Evolutionary conservation across 2,329 filamentous ascomycete species (phyloP).

Genomic region (Scolecobasidium constrictum): DNA sequence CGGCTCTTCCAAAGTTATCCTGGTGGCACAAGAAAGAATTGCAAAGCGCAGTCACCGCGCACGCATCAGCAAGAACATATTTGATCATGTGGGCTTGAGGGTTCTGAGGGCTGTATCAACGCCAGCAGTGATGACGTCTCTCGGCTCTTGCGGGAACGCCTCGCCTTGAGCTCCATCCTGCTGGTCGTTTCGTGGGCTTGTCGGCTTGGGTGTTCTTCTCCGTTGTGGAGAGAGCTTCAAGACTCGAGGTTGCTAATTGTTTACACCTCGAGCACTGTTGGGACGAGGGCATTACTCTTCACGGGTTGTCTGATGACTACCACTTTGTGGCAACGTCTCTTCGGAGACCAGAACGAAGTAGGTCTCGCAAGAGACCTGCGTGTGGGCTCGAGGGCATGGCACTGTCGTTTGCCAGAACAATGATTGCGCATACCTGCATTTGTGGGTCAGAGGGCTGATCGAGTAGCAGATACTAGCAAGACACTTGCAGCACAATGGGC

Average conservation of each 20-base stretch:
- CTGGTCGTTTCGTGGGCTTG: constrained; percentile 31
- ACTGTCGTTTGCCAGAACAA: not conserved
- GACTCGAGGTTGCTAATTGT: constrained; percentile 24
- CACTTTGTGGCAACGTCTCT: constrained; percentile 18
- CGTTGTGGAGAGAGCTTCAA: constrained; percentile 16
- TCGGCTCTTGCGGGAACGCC: constrained; percentile 43
- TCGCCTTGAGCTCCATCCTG: constrained; percentile 30
- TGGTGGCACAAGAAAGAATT: constrained; percentile 14
- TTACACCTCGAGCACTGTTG: not conserved
- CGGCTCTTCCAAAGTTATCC: constrained; percentile 14
- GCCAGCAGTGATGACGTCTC: constrained; percentile 21
- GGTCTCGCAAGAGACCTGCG: constrained; percentile 17
- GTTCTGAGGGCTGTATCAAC: constrained; percentile 21
- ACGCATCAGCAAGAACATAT: constrained; percentile 20
- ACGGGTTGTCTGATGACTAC: constrained; percentile 14
- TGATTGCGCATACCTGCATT: not conserved
- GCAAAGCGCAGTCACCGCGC: constrained; percentile 18
- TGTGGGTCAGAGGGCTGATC: not conserved
- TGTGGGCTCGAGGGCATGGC: not conserved
- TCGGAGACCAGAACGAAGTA: constrained; percentile 32
- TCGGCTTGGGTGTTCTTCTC: constrained; percentile 22
- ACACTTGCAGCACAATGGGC: not conserved
- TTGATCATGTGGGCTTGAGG: constrained; percentile 27
- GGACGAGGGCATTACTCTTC: not conserved
- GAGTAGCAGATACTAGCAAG: not conserved